These are phyloP conservation scores for Melampsora americana DNA, from an alignment of 1,284 basidiomycete genomes.

Conservation along the genomic window DNA sequence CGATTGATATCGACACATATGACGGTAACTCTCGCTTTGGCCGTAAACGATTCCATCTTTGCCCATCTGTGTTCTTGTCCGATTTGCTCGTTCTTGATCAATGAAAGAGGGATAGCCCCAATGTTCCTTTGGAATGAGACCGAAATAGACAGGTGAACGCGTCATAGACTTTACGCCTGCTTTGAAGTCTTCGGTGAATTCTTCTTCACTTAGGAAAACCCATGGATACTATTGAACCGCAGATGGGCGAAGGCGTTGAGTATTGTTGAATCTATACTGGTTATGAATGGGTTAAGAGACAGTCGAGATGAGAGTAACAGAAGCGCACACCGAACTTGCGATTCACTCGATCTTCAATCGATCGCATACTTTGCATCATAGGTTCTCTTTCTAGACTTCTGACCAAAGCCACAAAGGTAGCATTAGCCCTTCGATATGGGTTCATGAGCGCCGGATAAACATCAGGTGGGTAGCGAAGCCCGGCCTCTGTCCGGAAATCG, in stretches of 20 bases:
- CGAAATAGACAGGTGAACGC: constrained; percentile 60
- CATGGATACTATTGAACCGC: constrained; percentile 54
- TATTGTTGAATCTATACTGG: constrained; percentile 45
- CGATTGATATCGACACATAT: constrained; percentile 92
- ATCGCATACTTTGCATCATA: constrained; percentile 49
- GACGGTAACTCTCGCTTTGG: constrained; percentile 65
- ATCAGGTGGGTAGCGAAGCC: constrained; percentile 8
- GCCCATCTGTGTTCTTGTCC: constrained; percentile 66
- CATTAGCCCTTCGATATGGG: constrained; percentile 51
- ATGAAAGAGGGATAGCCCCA: constrained; percentile 81
- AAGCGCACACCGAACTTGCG: constrained; percentile 39
- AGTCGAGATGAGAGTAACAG: background rate
- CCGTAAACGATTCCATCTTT: constrained; percentile 81
- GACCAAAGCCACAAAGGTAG: constrained; percentile 53
- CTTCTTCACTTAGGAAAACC: constrained; percentile 55
- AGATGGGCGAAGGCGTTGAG: constrained; percentile 50
- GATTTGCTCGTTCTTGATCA: constrained; percentile 67
- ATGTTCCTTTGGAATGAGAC: constrained; percentile 72
- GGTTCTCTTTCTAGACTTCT: constrained; percentile 52
- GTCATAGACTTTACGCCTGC: constrained; percentile 49
- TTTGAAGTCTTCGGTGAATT: constrained; percentile 55
- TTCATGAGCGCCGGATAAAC: constrained; percentile 12
- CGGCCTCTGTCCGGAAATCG: no score
- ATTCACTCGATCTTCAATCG: constrained; percentile 43
- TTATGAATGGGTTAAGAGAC: background rate